A percentile compares a stretch with the other conserved stretches of the same genome.
phyloP scores from a whole-genome alignment of 2,329 filamentous ascomycete genomes.

The Talaromyces sp. region DNA sequence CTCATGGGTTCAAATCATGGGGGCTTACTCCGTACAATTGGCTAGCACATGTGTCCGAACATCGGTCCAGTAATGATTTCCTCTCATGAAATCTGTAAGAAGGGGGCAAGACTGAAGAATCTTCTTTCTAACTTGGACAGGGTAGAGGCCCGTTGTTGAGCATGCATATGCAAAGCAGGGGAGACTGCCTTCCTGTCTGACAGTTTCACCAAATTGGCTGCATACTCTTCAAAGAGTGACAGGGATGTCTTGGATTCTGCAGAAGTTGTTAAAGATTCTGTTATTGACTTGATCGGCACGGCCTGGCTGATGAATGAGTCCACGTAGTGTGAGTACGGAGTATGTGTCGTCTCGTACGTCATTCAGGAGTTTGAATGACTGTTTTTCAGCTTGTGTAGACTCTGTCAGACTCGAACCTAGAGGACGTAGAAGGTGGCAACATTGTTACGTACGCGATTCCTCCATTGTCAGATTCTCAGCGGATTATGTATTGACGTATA shows the following conservation, averaged over 20 bases:
- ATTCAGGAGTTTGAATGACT: neutral
- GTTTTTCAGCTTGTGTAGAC: neutral
- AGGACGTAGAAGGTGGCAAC: neutral
- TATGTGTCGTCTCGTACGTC: neutral
- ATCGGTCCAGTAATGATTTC: neutral
- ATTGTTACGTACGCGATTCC: neutral
- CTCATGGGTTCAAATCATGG: neutral
- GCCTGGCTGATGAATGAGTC: neutral
- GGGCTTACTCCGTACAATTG: neutral
- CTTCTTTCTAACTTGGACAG: neutral
- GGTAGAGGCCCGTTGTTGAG: neutral
- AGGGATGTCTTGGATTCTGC: conserved; percentile 5
- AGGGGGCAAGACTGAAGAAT: neutral
- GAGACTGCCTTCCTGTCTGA: neutral
- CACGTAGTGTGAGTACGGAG: neutral
- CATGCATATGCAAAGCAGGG: conserved; percentile 9
- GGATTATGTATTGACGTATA: neutral
- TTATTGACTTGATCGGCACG: neutral
- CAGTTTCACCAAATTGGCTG: neutral
- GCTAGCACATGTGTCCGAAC: neutral
- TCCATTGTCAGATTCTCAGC: neutral
- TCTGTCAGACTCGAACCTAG: too few relatives aligned
- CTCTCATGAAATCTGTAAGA: neutral
- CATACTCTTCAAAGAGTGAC: conserved; percentile 1
- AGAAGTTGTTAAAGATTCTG: neutral